Conservation (phyloP, 805 yeast genomes). For the Kuraishia floccosa region DNA sequence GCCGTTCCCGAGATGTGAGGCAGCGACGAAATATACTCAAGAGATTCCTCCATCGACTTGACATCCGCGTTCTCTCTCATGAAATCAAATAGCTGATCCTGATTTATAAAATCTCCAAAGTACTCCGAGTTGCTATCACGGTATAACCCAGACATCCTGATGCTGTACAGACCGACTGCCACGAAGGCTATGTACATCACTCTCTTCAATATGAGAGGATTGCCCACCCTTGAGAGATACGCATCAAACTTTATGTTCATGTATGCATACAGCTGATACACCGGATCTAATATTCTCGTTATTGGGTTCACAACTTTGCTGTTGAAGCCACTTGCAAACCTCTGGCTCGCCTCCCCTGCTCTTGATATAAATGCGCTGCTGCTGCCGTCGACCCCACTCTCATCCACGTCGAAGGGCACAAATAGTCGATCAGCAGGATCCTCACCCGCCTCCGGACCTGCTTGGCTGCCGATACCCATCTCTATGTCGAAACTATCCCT, state of each 20-base stretch:
- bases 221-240: constrained; percentile 57
- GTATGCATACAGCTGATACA: constrained; percentile 33
- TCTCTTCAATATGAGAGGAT: constrained; percentile 75
- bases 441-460: too few species aligned
- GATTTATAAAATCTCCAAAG: constrained; percentile 56
- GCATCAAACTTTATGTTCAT: constrained; percentile 39
- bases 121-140: constrained; percentile 27
- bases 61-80: constrained; percentile 41
- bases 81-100: constrained; percentile 34
- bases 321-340: constrained; percentile 24
- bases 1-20: constrained; percentile 85
- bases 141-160: constrained; percentile 45
- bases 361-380: constrained; percentile 1
- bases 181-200: constrained; percentile 59
- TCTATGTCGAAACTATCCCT: too few species aligned
- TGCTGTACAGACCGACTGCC: constrained; percentile 42
- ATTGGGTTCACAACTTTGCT: constrained; percentile 28
- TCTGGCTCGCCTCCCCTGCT: constrained; percentile 24
- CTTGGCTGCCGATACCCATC: too few species aligned
- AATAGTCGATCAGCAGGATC: too few species aligned
- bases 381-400: too few species aligned
- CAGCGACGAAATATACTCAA: constrained; percentile 67
- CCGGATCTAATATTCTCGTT: constrained; percentile 35
- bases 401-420: too few species aligned
- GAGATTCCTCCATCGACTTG: constrained; percentile 47